Conservation (phyloP, 805 yeast genomes). For the Wickerhamomyces pijperi region DNA sequence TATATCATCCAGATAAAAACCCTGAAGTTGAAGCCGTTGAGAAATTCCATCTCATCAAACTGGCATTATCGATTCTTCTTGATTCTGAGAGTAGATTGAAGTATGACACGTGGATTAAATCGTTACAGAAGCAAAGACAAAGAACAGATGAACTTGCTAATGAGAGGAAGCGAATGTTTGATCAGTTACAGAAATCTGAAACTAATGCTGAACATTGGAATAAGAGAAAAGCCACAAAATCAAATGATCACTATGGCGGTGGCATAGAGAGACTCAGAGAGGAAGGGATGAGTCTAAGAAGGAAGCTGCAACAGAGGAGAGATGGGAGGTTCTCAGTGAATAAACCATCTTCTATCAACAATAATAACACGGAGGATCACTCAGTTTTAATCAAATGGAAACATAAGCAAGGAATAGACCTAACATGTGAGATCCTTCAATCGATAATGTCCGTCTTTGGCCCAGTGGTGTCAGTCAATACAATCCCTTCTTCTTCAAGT, state of each 20-base stretch:
- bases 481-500: constrained; percentile 6
- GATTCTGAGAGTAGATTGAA: constrained; percentile 72
- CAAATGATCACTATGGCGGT: constrained; percentile 5
- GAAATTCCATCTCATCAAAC: constrained; percentile 76
- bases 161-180: constrained; percentile 13
- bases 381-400: constrained; percentile 16
- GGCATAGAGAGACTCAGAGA: constrained; percentile 13
- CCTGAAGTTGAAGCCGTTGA: constrained; percentile 82
- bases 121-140: constrained; percentile 2
- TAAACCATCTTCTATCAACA: neutral
- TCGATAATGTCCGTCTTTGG: constrained; percentile 18
- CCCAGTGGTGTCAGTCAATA: constrained; percentile 5
- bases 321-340: constrained; percentile 2
- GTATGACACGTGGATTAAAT: constrained; percentile 41
- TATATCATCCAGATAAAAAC: constrained; percentile 76
- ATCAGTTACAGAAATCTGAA: constrained; percentile 15
- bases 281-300: constrained; percentile 15
- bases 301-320: constrained; percentile 7
- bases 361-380: neutral
- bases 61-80: constrained; percentile 73
- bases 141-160: constrained; percentile 8
- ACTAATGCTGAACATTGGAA: constrained; percentile 8
- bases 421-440: constrained; percentile 11
- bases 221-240: constrained; percentile 4
- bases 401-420: constrained; percentile 11